A percentile compares a stretch with the other conserved stretches of the same genome.
These are phyloP conservation scores for Tuber borchii DNA, from an alignment of 495 filamentous ascomycete species.

Conservation along the genomic window DNA sequence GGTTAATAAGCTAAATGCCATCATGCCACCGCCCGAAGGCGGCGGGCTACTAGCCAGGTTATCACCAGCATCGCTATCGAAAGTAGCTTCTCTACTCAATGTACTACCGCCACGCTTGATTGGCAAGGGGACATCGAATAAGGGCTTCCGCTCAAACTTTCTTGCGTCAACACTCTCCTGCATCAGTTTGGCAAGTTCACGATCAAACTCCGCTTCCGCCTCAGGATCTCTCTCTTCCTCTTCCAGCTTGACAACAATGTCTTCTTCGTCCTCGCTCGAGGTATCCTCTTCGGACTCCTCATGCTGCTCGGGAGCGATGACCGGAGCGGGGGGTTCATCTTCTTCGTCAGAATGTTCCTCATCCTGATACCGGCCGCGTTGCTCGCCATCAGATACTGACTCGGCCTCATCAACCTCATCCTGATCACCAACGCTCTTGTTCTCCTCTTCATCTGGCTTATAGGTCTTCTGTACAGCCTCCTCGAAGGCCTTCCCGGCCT, in stretches of 20 bases:
- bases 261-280: conserved; percentile 51
- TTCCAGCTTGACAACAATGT: conserved; percentile 77
- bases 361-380: conserved; percentile 8
- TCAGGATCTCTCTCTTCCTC: conserved; percentile 90
- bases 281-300: conserved; percentile 38
- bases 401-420: conserved; percentile 58
- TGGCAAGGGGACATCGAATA: conserved; percentile 90
- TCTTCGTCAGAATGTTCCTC: conserved; percentile 35
- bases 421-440: conserved; percentile 59
- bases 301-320: conserved; percentile 49
- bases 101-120: conserved; percentile 59
- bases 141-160: conserved; percentile 84
- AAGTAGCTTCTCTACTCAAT: conserved; percentile 50
- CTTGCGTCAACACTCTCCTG: conserved; percentile 88
- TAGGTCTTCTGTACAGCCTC: conserved; percentile 83
- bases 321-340: conserved; percentile 44
- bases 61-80: conserved; percentile 46
- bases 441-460: conserved; percentile 70
- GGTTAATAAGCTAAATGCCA: conserved; percentile 93
- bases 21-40: conserved; percentile 51
- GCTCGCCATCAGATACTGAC: conserved; percentile 42
- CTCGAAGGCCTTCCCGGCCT: conserved; percentile 77
- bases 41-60: conserved; percentile 37
- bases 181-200: conserved; percentile 98
- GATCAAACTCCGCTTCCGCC: conserved; percentile 93